Base-by-base conservation (phyloP, 1,284 basidiomycete genomes). In the Leccinum huronense region DNA sequence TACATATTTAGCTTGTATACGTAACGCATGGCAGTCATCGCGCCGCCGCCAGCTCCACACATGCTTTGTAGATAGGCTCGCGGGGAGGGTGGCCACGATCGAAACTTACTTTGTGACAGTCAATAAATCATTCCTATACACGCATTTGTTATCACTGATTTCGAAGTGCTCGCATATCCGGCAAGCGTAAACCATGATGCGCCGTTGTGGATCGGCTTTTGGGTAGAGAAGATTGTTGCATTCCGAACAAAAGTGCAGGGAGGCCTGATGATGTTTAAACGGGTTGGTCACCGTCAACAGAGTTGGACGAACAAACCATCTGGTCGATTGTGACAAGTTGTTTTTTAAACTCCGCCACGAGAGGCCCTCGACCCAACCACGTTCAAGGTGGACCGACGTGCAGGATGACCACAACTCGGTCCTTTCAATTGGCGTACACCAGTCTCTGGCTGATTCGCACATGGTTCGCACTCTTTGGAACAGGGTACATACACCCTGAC, bases 171-270 rank as follows among this genome's bases (percentile, higher is more conserved):
- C 79, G 79, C 97, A 99, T 75, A 97, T 98, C 57, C 95, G 86
- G 78, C 97, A 99, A 3, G 91, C 92, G 72, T 95, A 97, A 63
- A 97, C 87, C 82, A 99, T 90, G 60, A 92, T 87, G 63, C 92
- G 86, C 58, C 94, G 89, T 68, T 90, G 85, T 66, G 88, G 88
- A 77, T 98, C 95, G 36, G 93, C 94, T 81, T 94, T 88, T 30
- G 95, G 95, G 75, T 97, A 97, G 58, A 98, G 83, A 48, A 98
- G 84, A 77, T 98, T 97, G 82, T 97, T 97, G 82, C 93, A 95
- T 81, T 95, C 93, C 54, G 88, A 88, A 73, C 93, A 95, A 77
- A 94, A 95, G 73, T 93, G 89, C 40, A 94, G 85, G 1, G 90
- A 90, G 5, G 89, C 86, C 89, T 90, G 58, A 45, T 55, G n/a